A percentile compares a stretch with the other conserved stretches of the same genome.
These are phyloP conservation scores for Solanum virginianum DNA, from an alignment of 257 asterid species.

Conservation along the genomic window DNA sequence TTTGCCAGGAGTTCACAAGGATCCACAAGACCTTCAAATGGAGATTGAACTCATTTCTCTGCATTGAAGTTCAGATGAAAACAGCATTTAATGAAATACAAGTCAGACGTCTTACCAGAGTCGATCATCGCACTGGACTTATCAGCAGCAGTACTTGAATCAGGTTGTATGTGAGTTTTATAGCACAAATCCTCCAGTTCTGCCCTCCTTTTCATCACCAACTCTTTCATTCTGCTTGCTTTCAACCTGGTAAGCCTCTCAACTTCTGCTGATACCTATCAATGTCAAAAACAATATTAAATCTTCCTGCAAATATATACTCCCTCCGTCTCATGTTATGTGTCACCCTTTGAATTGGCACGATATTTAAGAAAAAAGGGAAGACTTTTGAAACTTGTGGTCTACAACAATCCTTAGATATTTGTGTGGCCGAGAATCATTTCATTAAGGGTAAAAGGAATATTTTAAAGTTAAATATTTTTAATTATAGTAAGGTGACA, in stretches of 20 bases:
- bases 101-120: conserved; percentile 46
- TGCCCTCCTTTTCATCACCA: conserved; percentile 69
- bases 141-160: conserved; percentile 77
- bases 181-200: conserved; percentile 80
- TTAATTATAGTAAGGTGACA: no score
- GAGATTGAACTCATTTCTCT: background rate
- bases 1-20: conserved; percentile 75
- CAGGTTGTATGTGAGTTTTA: conserved; percentile 68
- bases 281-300: background rate
- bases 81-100: background rate
- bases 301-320: background rate
- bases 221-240: conserved; percentile 90
- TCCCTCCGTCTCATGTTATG: no score
- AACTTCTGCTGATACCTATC: conserved; percentile 64
- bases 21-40: conserved; percentile 74
- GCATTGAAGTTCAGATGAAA: background rate
- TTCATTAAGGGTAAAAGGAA: no score
- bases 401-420: no score
- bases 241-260: conserved; percentile 76
- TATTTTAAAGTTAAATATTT: no score
- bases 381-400: no score
- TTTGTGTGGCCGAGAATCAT: no score
- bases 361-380: no score
- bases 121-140: conserved; percentile 85
- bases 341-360: no score